A percentile compares a stretch with the other conserved stretches of the same genome.
Conservation (phyloP, 1,284 basidiomycete species). For the Thelephora terrestris region DNA sequence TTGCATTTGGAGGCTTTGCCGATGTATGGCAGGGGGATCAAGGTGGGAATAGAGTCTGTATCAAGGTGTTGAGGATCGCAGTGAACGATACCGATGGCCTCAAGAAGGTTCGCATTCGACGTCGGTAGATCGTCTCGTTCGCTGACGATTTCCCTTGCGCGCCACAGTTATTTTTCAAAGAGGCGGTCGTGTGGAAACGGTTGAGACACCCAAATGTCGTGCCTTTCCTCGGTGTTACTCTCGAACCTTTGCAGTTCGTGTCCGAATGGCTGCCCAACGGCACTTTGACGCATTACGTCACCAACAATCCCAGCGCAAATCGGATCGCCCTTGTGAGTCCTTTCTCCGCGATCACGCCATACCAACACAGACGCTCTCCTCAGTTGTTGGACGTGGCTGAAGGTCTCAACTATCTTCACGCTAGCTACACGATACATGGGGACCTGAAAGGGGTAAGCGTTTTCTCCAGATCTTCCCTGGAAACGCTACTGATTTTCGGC, state of each 20-base stretch:
- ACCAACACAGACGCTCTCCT: not conserved
- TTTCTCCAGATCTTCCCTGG: not conserved
- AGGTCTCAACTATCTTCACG: not conserved
- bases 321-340: not conserved
- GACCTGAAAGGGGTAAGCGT: not conserved
- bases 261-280: not conserved
- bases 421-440: not conserved
- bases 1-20: not conserved
- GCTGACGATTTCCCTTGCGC: not conserved
- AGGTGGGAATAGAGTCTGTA: not conserved
- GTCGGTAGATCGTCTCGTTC: not conserved
- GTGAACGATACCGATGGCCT: not conserved
- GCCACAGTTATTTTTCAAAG: constrained; percentile 2
- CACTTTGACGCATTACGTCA: not conserved
- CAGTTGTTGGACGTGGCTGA: not conserved
- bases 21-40: not conserved
- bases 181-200: constrained; percentile 5
- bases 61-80: not conserved
- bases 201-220: constrained; percentile 4
- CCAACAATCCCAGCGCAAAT: not conserved
- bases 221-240: constrained; percentile 3
- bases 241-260: not conserved
- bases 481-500: not conserved
- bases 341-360: not conserved
- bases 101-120: not conserved